Evolutionary conservation across 371 early-diverging fungal genomes (phyloP).

Genomic region (Circinella minor): DNA sequence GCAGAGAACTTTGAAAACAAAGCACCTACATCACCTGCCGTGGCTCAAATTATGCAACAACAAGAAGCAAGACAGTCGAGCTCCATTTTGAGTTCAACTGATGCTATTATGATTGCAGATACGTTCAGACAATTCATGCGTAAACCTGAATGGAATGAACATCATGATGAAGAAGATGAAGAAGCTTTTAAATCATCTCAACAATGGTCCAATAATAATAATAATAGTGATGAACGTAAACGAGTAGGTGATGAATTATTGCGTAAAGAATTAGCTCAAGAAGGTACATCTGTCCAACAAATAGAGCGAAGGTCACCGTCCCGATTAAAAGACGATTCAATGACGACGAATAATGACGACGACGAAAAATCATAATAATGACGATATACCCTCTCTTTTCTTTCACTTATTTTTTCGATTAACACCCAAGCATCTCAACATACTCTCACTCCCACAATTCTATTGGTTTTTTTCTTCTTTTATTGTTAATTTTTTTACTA

Average conservation of each 20-base stretch:
- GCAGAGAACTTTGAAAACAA: not conserved
- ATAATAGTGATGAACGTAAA: too few relatives aligned
- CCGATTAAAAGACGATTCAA: conserved; percentile 1
- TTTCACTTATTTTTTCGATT: not conserved
- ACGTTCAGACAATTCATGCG: conserved; percentile 57
- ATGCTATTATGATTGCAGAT: conserved; percentile 57
- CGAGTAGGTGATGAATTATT: conserved; percentile 30
- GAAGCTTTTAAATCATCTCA: conserved; percentile 6
- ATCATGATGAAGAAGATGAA: conserved; percentile 31
- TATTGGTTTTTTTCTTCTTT: not conserved
- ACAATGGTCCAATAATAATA: too few relatives aligned
- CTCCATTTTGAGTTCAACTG: conserved; percentile 50
- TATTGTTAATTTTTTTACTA: not conserved
- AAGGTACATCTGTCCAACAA: conserved; percentile 34
- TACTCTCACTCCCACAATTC: too few relatives aligned
- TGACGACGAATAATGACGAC: conserved; percentile 4
- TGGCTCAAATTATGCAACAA: conserved; percentile 20
- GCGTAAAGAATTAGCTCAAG: conserved; percentile 32
- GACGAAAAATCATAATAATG: not conserved
- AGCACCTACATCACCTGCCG: conserved; percentile 6
- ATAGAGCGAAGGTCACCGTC: conserved; percentile 22
- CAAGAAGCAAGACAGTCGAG: conserved; percentile 42
- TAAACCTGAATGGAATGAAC: conserved; percentile 58
- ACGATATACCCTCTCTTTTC: conserved; percentile 2
- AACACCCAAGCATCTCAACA: too few relatives aligned